Evolutionary conservation across 1,139 yeast genomes (phyloP).

Genomic region (Zygotorulaspora mrakii): DNA sequence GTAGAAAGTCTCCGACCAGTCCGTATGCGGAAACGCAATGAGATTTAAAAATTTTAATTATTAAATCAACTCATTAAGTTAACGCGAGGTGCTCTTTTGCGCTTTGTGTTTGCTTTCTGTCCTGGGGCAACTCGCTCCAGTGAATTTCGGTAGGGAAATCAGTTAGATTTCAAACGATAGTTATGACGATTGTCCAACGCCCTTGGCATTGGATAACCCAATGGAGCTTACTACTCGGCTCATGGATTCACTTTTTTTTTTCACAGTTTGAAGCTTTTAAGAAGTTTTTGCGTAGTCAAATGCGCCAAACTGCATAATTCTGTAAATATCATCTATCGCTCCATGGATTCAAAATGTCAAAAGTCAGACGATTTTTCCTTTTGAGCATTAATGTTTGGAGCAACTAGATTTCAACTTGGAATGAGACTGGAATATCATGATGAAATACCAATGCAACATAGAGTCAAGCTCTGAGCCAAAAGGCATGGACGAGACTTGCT

Average conservation of each 20-base stretch:
- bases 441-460: constrained; percentile 80
- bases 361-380: constrained; percentile 15
- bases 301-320: constrained; percentile 52
- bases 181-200: constrained; percentile 61
- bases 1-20: constrained; percentile 90
- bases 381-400: neutral
- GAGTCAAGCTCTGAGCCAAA: constrained; percentile 88
- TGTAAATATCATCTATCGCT: neutral
- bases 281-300: constrained; percentile 57
- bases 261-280: constrained; percentile 33
- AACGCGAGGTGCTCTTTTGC: constrained; percentile 4
- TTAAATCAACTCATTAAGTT: constrained; percentile 38
- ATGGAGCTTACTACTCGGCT: constrained; percentile 83
- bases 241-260: constrained; percentile 45
- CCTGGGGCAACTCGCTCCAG: constrained; percentile 17
- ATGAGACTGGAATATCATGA: constrained; percentile 41
- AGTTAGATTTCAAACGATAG: constrained; percentile 61
- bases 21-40: constrained; percentile 47
- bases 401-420: neutral
- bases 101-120: constrained; percentile 13
- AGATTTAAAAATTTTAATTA: constrained; percentile 39
- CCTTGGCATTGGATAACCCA: constrained; percentile 52
- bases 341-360: constrained; percentile 4
- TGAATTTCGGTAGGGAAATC: constrained; percentile 59
- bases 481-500: constrained; percentile 50